These are phyloP conservation scores for Verticillium zaregamsianum DNA, from an alignment of 2,329 filamentous ascomycete species.

Conservation along the genomic window DNA sequence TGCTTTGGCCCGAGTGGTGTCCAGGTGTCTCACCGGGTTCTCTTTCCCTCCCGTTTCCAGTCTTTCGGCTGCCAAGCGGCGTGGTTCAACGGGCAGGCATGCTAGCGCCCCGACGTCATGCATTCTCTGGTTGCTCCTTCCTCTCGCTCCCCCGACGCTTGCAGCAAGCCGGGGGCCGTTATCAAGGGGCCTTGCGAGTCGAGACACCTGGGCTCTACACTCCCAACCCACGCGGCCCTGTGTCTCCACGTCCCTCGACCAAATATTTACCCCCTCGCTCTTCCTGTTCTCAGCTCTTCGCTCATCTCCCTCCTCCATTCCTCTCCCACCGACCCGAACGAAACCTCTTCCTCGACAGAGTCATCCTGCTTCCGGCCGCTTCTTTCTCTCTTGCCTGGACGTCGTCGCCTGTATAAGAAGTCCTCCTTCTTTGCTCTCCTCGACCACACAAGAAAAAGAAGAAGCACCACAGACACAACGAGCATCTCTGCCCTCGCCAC, in stretches of 20 bases:
- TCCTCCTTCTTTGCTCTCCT: neutral
- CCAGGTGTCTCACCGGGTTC: neutral
- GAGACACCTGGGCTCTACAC: neutral
- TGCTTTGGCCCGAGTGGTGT: no score
- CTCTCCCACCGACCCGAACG: neutral
- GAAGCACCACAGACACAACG: neutral
- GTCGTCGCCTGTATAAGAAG: slow-evolving; percentile 6
- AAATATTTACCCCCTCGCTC: neutral
- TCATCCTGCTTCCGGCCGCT: neutral
- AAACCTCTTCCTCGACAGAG: neutral
- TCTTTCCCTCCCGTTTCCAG: neutral
- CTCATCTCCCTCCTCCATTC: neutral
- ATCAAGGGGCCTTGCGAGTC: neutral
- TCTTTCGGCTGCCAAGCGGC: neutral
- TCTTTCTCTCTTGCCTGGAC: neutral
- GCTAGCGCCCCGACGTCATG: neutral
- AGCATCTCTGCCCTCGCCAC: neutral
- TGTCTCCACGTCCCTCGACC: neutral
- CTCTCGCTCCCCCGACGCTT: neutral
- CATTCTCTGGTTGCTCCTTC: neutral
- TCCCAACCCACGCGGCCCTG: neutral
- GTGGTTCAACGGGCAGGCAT: neutral
- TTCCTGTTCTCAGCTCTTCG: neutral
- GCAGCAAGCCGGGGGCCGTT: neutral
- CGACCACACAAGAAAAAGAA: neutral